A percentile compares a stretch with the other conserved stretches of the same genome.
These are phyloP conservation scores for Mycena galopus DNA, from an alignment of 768 basidiomycete species.

Conservation along the genomic window DNA sequence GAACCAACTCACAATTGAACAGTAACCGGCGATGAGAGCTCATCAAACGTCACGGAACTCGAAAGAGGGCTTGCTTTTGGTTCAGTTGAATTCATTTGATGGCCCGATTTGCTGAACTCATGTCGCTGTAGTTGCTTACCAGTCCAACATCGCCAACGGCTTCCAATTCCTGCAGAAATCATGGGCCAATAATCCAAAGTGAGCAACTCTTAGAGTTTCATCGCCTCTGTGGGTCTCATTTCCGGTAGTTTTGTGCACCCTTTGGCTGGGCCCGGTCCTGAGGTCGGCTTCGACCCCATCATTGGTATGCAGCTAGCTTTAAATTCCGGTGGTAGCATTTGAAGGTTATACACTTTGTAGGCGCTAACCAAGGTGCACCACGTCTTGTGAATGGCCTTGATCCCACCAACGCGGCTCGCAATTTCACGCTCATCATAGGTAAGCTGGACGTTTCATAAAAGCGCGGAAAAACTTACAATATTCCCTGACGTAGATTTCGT, in stretches of 20 bases:
- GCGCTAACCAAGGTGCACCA: neutral
- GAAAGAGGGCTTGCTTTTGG: constrained; percentile 32
- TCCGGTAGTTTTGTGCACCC: neutral
- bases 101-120: neutral
- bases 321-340: neutral
- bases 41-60: neutral
- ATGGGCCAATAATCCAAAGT: constrained; percentile 19
- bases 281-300: constrained; percentile 23
- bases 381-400: constrained; percentile 11
- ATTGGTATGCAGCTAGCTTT: neutral
- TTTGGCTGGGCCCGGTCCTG: too few species aligned
- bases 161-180: constrained; percentile 23
- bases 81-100: neutral
- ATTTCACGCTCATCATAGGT: constrained; percentile 24
- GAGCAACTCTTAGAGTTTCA: neutral
- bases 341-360: neutral
- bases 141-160: neutral
- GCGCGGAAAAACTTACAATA: neutral
- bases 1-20: too few species aligned
- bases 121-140: neutral
- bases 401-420: neutral
- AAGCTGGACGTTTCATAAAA: neutral
- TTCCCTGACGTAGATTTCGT: constrained; percentile 36
- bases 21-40: too few species aligned
- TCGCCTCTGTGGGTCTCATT: neutral